Base-by-base conservation (phyloP, 2,329 filamentous ascomycete genomes). In the Ophiostoma novo-ulmi region DNA sequence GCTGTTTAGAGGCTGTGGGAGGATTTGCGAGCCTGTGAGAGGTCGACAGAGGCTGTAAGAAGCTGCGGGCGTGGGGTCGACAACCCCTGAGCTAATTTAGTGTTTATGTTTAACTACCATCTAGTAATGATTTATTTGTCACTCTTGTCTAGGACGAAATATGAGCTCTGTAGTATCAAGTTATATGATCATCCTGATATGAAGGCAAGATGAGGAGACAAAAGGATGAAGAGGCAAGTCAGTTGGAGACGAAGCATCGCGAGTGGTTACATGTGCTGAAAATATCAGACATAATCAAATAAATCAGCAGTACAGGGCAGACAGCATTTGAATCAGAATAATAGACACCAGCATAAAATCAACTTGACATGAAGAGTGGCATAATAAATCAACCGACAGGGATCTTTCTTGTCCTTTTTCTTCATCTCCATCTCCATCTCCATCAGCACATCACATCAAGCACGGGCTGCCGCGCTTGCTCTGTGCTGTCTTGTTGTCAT, bases 31-130 rank as follows among this genome's bases (percentile, higher is more conserved):
- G 52, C n/a, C 52, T 58, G 52, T 58, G 44, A 48, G 44, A 48
- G 44, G 44, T 48, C 44, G 17, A 48, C 17, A 44, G 11, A 58
- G 64, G 64, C 64, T 66, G 64, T 14, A 11, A 41, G 35, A n/a
- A 66, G 36, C n/a, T 44, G 36, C 36, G 64, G 64, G n/a, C 64
- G n/a, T 66, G 64, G 36, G 52, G 52, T 26, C 8, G 11, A 65
- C n/a, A 67, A 48, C 65, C 38, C 65, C 65, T 67, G 38, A 67
- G 22, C 13, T 48, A 67, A 41, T 67, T 67, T 67, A 44, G 65
- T 17, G 39, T 22, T 39, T 5, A 11, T 22, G 3, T 41, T 66
- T 22, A 39, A 41, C n/a, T 39, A 36, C 17, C 14, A 11, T 8
- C 1, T 10, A 20, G 13, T 39, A 6, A 17, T 39, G 38, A 44